Evolutionary conservation across 331 rosid species (phyloP), one percentile per base, ranked within the genome.

Genomic region (Erythrophleum ivorense): DNA sequence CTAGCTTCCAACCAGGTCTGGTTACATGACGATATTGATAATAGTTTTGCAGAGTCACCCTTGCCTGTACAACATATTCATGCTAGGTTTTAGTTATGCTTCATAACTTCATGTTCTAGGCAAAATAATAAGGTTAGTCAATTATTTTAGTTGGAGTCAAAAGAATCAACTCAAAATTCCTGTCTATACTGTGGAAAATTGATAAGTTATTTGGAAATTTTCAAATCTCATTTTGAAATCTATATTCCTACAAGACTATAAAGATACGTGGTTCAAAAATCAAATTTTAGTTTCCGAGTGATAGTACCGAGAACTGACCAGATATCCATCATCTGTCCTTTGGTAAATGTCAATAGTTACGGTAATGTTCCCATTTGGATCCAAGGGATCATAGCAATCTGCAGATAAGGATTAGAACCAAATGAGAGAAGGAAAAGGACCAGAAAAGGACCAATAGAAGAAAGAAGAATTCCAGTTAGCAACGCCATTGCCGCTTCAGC

Each of bases 341-440:
- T 86, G 83, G 33, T 60, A 79, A 75, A 89, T 91, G 88, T 89
- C 95, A 40, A 92, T 89, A 64, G 92, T 92, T 41, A 94, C 76
- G 0, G 95, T 85, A 75, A 94, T 78, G 79, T 92, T 94, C 77
- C 97, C 94, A 80, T 83, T 84, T 78, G 97, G 88, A 80, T 94
- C 97, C 91, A 91, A 81, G 10, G 91, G 98, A 83, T 90, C 97
- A 78, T 88, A 90, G 85, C 97, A 92, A 81, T 92, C 98, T 92
- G 91, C 91, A 87, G 21, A 80, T 66, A 19, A 72, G 80, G 60
- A 52, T 57, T 41, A 62, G 66, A 64, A 50, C 43, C 46, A 46
- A 48, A 48, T 77, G 54, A 82, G 82, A 70, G 80, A 45, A 80
- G 34, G 78, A 81, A 9, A 16, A 71, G 48, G n/a, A n/a, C n/a